These are phyloP conservation scores for Fusarium coicis DNA, from an alignment of 2,329 filamentous ascomycete species.

Conservation along the genomic window DNA sequence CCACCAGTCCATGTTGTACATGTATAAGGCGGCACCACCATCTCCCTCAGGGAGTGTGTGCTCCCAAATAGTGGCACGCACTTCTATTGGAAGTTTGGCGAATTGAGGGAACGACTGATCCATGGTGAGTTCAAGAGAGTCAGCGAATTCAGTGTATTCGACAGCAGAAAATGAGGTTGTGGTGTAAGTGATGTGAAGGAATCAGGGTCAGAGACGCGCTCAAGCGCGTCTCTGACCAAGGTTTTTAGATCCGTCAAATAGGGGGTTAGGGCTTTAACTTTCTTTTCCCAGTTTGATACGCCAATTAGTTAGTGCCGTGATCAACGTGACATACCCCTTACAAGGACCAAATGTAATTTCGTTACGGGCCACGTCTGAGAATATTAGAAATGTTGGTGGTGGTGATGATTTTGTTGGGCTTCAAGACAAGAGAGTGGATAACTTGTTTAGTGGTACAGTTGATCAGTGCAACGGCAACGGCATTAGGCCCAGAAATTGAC, in stretches of 20 bases:
- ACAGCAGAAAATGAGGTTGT: too few species aligned
- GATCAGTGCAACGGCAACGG: too few species aligned
- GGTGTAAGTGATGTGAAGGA: background rate
- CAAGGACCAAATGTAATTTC: background rate
- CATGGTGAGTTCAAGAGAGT: background rate
- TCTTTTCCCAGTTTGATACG: background rate
- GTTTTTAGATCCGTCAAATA: background rate
- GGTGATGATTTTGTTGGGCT: background rate
- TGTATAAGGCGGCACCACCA: conserved; percentile 30
- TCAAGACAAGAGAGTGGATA: background rate
- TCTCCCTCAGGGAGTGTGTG: conserved; percentile 15
- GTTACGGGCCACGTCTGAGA: background rate
- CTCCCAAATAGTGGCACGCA: conserved; percentile 43
- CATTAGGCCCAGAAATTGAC: too few species aligned
- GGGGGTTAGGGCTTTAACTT: background rate
- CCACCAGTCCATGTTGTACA: conserved; percentile 30
- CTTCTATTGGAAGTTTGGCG: conserved; percentile 36
- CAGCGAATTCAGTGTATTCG: background rate
- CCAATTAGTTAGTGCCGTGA: background rate
- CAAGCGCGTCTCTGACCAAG: background rate
- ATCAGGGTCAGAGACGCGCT: conserved; percentile 16
- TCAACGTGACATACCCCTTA: background rate
- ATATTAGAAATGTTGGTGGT: background rate
- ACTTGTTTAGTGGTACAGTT: background rate
- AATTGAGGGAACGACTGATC: conserved; percentile 35